Evolutionary conservation across 179 eudicot genomes (phyloP), one percentile per base, ranked within the genome.

Genomic region (Heliamphora pulchella): DNA sequence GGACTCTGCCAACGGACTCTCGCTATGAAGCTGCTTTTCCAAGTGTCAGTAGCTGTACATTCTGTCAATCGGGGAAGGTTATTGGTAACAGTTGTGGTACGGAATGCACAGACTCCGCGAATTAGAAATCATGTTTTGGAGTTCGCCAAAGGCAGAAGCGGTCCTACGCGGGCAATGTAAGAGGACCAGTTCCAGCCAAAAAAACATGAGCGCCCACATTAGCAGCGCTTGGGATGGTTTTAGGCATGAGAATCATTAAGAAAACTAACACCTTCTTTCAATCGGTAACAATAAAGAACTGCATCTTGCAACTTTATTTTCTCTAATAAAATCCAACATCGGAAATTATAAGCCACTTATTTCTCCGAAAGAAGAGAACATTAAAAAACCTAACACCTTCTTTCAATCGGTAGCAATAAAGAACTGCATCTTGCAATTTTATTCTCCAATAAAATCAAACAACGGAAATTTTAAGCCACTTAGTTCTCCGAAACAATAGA

Each of bases 341-440:
- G 17, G 39, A 66, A 11, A 66, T 66, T 9, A 10, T 17, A 13
- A 66, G 11, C 39, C 4, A 9, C 7, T 17, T n/a, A n/a, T n/a
- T n/a, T n/a, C n/a, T n/a, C n/a, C n/a, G n/a, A n/a, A n/a, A n/a
- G 46, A 66, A 67, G n/a, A 9, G 48, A 67, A 10, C 71, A 67
- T 2, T 10, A 10, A 8, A 46, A 4, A 67, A 39, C 48, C 47
- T 14, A 0, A 67, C 4, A 4, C 11, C 48, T 17, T 5, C 3
- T 15, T 1, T 11, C 71, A 14, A 81, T 84, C 10, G 90, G 78
- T 79, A 96, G 89, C 13, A 87, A 11, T 5, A 86, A 76, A 80
- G 92, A 97, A 97, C 92, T 89, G 51, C 93, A 95, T 83, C 88
- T 59, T 69, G 97, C 91, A n/a, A n/a, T n/a, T n/a, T n/a, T n/a